phyloP scores from a whole-genome alignment of 2,329 filamentous ascomycete genomes.

The Aureobasidium sp. region DNA sequence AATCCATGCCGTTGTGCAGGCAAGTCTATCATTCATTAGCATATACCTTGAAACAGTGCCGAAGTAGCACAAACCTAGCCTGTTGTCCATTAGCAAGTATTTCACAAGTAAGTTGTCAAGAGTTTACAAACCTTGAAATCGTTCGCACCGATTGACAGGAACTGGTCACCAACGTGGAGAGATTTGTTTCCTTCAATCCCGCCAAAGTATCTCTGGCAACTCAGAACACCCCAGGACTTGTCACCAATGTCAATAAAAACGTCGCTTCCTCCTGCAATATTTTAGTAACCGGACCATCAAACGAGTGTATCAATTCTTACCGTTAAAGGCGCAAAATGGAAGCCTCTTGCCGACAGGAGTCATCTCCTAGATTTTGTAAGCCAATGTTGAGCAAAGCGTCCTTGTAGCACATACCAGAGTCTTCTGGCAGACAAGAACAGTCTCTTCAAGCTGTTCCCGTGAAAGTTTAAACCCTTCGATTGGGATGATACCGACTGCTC shows the following conservation, averaged over 20 bases:
- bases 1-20: conserved; percentile 95
- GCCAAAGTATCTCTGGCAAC: conserved; percentile 86
- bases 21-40: conserved; percentile 47
- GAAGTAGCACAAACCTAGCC: conserved; percentile 26
- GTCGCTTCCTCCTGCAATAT: conserved; percentile 67
- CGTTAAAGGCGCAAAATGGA: conserved; percentile 97
- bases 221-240: conserved; percentile 90
- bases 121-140: conserved; percentile 64
- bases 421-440: conserved; percentile 88
- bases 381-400: neutral
- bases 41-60: neutral
- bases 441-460: conserved; percentile 89
- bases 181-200: conserved; percentile 69
- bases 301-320: conserved; percentile 26
- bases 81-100: too few species aligned
- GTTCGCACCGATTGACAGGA: conserved; percentile 88
- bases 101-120: too few species aligned
- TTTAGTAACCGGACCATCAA: neutral
- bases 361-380: conserved; percentile 51
- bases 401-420: conserved; percentile 48
- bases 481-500: conserved; percentile 50
- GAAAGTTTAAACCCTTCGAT: conserved; percentile 44
- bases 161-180: conserved; percentile 92
- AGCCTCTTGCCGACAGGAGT: conserved; percentile 60
- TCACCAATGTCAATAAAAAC: conserved; percentile 98